Evolutionary conservation across 164 flowering plant genomes (phyloP).

Genomic region (Vitis rotundifolia): DNA sequence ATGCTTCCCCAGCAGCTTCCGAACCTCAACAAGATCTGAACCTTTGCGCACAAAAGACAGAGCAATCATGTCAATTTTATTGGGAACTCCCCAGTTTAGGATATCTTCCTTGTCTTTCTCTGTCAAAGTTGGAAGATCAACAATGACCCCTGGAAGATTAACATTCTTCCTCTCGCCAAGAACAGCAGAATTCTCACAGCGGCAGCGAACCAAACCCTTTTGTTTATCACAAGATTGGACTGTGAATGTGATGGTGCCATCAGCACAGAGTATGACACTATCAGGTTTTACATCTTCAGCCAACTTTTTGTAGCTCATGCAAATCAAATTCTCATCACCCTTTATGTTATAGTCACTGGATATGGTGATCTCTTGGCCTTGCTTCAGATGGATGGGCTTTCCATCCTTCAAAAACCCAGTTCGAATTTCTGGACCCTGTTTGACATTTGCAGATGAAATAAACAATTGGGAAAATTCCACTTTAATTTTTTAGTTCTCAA

Average conservation of each 20-base stretch:
- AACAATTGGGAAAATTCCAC: background rate
- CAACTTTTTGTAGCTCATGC: conserved; percentile 88
- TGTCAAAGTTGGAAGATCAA: conserved; percentile 87
- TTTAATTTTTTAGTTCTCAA: too few relatives aligned
- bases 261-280: conserved; percentile 70
- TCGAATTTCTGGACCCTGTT: conserved; percentile 88
- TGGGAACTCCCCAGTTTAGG: conserved; percentile 46
- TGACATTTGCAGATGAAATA: conserved; percentile 1
- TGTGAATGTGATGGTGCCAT: conserved; percentile 74
- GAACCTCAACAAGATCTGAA: conserved; percentile 55
- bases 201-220: conserved; percentile 65
- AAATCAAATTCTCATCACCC: conserved; percentile 70
- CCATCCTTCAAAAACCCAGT: conserved; percentile 88
- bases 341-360: conserved; percentile 76
- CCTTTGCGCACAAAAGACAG: conserved; percentile 57
- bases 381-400: conserved; percentile 64
- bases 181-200: conserved; percentile 84
- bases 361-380: conserved; percentile 76
- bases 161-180: conserved; percentile 92
- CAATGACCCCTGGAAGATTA: conserved; percentile 85
- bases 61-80: conserved; percentile 53
- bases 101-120: conserved; percentile 86
- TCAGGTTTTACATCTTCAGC: conserved; percentile 68
- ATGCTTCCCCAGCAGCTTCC: conserved; percentile 61
- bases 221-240: conserved; percentile 63